phyloP scores from a whole-genome alignment of 192 early-diverging fungal species.

The Bifiguratus adelaidae region DNA sequence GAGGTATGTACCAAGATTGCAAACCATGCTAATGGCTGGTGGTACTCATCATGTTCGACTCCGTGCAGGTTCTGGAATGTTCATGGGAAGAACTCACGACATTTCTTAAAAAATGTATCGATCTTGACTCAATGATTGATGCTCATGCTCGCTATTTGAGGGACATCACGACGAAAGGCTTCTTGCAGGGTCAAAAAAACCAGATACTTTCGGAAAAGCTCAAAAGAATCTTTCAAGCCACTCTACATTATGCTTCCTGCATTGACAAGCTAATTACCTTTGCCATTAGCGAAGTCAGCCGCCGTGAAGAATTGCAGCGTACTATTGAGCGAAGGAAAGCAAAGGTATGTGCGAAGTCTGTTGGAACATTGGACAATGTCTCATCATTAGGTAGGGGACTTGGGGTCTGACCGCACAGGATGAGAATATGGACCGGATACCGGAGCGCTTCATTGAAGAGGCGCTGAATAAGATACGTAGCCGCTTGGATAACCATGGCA shows the following conservation, averaged over 20 bases:
- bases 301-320: no score
- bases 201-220: constrained; percentile 34
- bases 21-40: neutral
- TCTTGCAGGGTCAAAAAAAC: constrained; percentile 38
- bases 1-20: constrained; percentile 41
- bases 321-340: no score
- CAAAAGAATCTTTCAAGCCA: constrained; percentile 47
- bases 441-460: neutral
- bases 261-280: neutral
- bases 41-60: neutral
- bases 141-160: constrained; percentile 69
- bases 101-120: constrained; percentile 43
- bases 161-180: constrained; percentile 51
- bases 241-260: constrained; percentile 56
- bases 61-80: constrained; percentile 61
- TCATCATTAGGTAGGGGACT: neutral
- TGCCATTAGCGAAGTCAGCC: constrained; percentile 2
- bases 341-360: no score
- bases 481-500: constrained; percentile 3
- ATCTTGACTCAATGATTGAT: constrained; percentile 72
- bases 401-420: neutral
- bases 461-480: constrained; percentile 9
- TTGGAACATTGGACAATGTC: no score
- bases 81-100: constrained; percentile 75
- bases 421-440: neutral